Evolutionary conservation across 441 rosid genomes (phyloP), one percentile per base, ranked within the genome.

Genomic region (Populus hybrid): DNA sequence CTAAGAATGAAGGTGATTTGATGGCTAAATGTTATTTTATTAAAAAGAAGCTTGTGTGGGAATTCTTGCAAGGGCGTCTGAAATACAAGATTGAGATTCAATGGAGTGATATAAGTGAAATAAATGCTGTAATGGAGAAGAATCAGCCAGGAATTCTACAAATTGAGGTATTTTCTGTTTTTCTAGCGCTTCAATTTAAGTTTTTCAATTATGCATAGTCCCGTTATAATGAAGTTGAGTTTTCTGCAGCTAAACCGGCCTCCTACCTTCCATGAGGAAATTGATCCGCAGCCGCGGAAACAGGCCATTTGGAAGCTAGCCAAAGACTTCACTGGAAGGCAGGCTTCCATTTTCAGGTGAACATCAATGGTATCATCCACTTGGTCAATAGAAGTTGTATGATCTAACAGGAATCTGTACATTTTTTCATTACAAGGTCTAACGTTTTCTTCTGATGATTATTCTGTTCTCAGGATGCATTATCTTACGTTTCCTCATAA

Each of bases 11-110:
- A 59, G 88, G 89, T 63, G 87, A 90, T 66, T 71, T 90, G 77
- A 84, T 87, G 73, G 94, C 85, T 14, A 90, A 90, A 82, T 87
- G 85, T 40, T 90, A 89, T 50, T 89, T 75, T 71, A 85, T 90
- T 0, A 86, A 88, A 42, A 80, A 59, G 36, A 90, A 82, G 68
- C 69, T 90, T 76, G 91, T 87, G 9, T 86, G 90, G 94, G 94
- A 90, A 53, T 53, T 86, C 30, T 77, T 89, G 35, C 83, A 81
- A 23, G 69, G 68, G 8, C 75, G 81, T 6, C 75, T 80, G 83
- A 88, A 88, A 67, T 78, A 75, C 32, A 90, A 90, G 81, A 81
- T 90, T 23, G 94, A 90, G 74, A 79, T 90, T 74, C 80, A 71
- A 12, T 90, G 94, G 94, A 73, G 80, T 72, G 88, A 90, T 68